Base-by-base conservation (phyloP, 2,329 filamentous ascomycete genomes). In the Verticillium alfalfae region DNA sequence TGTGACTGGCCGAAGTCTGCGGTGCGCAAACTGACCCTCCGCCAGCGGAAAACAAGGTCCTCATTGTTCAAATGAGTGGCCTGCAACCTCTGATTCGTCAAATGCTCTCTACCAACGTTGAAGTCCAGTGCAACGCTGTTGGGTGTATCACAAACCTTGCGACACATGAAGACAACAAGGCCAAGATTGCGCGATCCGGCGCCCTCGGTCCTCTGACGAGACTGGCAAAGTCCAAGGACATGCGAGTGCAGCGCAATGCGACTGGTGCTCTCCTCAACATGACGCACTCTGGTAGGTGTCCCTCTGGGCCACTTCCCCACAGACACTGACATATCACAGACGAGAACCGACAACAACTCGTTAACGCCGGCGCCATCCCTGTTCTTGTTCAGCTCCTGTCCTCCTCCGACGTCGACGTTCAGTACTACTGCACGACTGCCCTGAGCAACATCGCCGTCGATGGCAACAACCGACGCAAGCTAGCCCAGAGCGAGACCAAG, bases 401-500 rank as follows among this genome's bases (percentile, higher is more conserved):
- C 9, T 98, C 95, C 34, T 81, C 89, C 62, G 95, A 99, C 71
- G 93, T 97, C 67, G 95, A 99, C 72, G 95, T 99, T 37, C 95
- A 99, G 78, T 99, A 99, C 78, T 99, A 99, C 78, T 99, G 95
- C 80, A 99, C 95, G 18, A 99, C 95, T 5, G 95, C 95, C 13
- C 85, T 99, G 62, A 98, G 94, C 83, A 99, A 99, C 75, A 99
- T 99, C 69, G 95, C 95, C 7, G 95, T 99, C 60, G 95, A 99
- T 73, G 84, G 90, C 56, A 90, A 88, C 70, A 98, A 98, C 78
- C 85, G 95, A 67, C 92, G 93, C 72, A 93, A 94, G 73, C 84
- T 99, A 60, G 92, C 94, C 36, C 89, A 96, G 71, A 93, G 91
- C 9, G 95, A 99, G 74, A 88, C 91, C 26, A 92, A 93, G 67